Conservation (phyloP, 1,284 basidiomycete genomes). For the Athelia psychrophila region DNA sequence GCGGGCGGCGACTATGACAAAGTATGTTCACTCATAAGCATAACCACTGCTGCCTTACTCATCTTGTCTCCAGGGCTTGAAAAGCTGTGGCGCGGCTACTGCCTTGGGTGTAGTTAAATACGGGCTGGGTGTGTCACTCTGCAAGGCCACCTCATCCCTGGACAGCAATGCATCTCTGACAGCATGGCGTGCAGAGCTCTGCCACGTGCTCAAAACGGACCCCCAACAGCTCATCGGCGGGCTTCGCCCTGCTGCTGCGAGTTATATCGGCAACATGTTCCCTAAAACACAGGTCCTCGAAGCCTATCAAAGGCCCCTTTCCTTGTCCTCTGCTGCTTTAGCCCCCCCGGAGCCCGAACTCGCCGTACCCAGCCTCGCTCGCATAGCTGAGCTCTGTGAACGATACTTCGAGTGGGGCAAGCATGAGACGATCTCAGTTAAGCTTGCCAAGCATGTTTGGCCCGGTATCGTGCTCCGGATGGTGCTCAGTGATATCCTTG, state of each 20-base stretch:
- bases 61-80: neutral
- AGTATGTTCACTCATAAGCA: neutral
- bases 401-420: neutral
- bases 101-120: neutral
- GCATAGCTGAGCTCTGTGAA: neutral
- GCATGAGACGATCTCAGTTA: neutral
- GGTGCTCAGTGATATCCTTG: neutral
- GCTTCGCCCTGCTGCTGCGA: neutral
- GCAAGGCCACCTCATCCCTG: neutral
- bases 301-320: neutral
- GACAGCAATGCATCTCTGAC: neutral
- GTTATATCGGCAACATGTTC: neutral
- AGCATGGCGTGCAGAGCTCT: neutral
- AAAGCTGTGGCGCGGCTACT: neutral
- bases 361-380: neutral
- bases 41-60: neutral
- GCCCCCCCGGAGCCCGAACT: neutral
- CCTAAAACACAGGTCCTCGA: neutral
- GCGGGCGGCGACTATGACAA: neutral
- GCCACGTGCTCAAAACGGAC: neutral
- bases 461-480: neutral
- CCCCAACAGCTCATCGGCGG: neutral
- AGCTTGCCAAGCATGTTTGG: neutral
- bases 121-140: neutral
- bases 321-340: neutral